Conservation (phyloP, 176 grass and related monocot species). For the Rhynchospora tenuis region DNA sequence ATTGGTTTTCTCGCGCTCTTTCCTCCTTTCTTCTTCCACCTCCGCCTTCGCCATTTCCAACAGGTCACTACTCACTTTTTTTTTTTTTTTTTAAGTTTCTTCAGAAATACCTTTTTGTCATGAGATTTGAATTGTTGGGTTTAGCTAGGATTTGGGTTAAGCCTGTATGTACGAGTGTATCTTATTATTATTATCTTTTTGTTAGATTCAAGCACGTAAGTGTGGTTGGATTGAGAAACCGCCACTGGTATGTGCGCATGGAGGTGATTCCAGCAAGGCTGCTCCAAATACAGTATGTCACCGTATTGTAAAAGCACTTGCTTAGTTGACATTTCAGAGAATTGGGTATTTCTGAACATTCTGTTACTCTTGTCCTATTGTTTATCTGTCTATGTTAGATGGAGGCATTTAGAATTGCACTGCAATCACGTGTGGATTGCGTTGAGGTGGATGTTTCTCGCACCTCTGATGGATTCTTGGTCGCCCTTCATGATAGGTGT, state of each 20-base stretch:
- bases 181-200: not conserved
- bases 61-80: slow-evolving; percentile 34
- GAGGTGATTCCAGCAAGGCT: slow-evolving; percentile 64
- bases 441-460: slow-evolving; percentile 81
- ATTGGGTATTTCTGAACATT: not conserved
- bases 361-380: not conserved
- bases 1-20: slow-evolving; percentile 51
- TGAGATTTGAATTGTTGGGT: not conserved
- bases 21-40: slow-evolving; percentile 68
- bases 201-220: slow-evolving; percentile 58
- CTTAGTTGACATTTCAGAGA: not conserved
- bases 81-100: not conserved
- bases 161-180: not conserved
- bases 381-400: slow-evolving; percentile 35
- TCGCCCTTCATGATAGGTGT: slow-evolving; percentile 74
- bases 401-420: slow-evolving; percentile 61
- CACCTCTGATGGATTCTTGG: slow-evolving; percentile 59
- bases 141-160: not conserved
- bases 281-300: slow-evolving; percentile 53
- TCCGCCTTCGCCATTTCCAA: slow-evolving; percentile 77
- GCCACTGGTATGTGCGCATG: slow-evolving; percentile 77
- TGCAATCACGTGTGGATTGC: slow-evolving; percentile 68
- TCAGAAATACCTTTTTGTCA: not conserved
- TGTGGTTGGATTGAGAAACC: slow-evolving; percentile 74
- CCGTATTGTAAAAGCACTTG: not conserved